Conservation (phyloP, 2,329 filamentous ascomycete genomes). For the Ilyonectria destructans region DNA sequence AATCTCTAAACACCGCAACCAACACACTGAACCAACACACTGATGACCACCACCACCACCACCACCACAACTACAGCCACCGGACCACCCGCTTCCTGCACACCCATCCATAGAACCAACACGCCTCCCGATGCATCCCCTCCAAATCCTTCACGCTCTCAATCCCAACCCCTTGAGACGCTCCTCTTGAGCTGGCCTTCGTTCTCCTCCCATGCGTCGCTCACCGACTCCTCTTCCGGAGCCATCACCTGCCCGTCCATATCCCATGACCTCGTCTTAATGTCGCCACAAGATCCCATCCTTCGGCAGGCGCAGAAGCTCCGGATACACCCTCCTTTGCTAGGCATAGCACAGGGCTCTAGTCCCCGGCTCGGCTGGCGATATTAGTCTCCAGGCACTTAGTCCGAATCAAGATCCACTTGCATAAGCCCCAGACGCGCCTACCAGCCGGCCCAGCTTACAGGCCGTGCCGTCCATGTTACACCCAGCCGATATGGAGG, state of each 20-base stretch:
- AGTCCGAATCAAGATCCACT: slow-evolving; percentile 22
- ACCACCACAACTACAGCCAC: neutral
- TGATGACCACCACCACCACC: neutral
- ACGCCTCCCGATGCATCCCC: no score
- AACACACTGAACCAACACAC: neutral
- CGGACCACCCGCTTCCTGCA: neutral
- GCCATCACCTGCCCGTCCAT: slow-evolving; percentile 6
- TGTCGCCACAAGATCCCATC: slow-evolving; percentile 21
- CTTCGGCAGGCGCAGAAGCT: slow-evolving; percentile 23
- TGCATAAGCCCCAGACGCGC: slow-evolving; percentile 20
- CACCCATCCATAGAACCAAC: no score
- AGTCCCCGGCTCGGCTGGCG: slow-evolving; percentile 10
- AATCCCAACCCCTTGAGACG: neutral
- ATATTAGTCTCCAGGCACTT: slow-evolving; percentile 13
- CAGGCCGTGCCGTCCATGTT: slow-evolving; percentile 15
- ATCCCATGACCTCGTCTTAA: slow-evolving; percentile 8
- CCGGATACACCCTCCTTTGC: slow-evolving; percentile 18
- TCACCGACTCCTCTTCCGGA: slow-evolving; percentile 16
- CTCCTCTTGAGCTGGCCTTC: slow-evolving; percentile 3
- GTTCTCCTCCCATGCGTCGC: neutral
- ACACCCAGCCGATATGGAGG: neutral
- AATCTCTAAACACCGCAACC: neutral
- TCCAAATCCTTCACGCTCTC: neutral
- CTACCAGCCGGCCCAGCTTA: slow-evolving; percentile 21
- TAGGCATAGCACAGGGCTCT: slow-evolving; percentile 15